phyloP scores from a whole-genome alignment of 257 asterid genomes.

The Phtheirospermum japonicum region DNA sequence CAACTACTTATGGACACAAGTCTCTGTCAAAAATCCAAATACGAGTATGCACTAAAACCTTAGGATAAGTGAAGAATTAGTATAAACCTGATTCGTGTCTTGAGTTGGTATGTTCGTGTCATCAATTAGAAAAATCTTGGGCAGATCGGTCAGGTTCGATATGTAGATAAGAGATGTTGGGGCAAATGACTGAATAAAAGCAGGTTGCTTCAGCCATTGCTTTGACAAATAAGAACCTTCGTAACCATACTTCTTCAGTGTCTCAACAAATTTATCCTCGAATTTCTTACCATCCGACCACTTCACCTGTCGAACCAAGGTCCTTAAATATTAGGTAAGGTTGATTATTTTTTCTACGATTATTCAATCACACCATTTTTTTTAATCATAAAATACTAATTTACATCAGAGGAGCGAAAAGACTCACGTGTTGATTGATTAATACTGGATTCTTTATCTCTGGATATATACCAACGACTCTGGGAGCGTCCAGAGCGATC shows the following conservation, averaged over 20 bases:
- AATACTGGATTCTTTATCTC: constrained; percentile 92
- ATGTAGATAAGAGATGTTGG: constrained; percentile 76
- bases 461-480: constrained; percentile 96
- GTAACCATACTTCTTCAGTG: constrained; percentile 73
- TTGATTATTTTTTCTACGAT: constrained; percentile 3
- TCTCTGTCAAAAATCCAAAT: constrained; percentile 1
- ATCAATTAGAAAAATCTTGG: constrained; percentile 75
- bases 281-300: constrained; percentile 83
- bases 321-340: constrained; percentile 8
- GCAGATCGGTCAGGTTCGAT: constrained; percentile 75
- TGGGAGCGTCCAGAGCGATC: constrained; percentile 78
- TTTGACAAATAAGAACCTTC: constrained; percentile 83
- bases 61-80: not conserved
- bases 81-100: constrained; percentile 90
- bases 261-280: constrained; percentile 83
- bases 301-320: constrained; percentile 56
- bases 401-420: constrained; percentile 17
- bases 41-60: not conserved
- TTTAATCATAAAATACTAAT: constrained; percentile 9
- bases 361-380: not conserved
- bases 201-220: constrained; percentile 81
- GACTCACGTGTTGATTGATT: constrained; percentile 77
- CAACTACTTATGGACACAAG: not conserved
- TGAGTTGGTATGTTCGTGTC: constrained; percentile 53
- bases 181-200: constrained; percentile 90